Conservation (phyloP, 176 grass and related monocot species). For the Rhynchospora pubera region DNA sequence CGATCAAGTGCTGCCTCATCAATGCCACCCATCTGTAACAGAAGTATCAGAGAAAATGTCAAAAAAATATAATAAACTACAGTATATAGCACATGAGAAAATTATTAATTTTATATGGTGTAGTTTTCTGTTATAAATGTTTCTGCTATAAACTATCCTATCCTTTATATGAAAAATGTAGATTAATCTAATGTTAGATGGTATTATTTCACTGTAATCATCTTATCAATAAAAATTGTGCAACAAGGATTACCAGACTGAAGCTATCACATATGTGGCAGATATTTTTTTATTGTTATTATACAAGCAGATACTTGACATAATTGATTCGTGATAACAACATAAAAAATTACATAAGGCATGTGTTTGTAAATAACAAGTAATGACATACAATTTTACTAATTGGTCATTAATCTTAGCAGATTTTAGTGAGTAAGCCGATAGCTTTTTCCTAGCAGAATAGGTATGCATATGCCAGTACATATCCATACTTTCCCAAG, state of each 20-base stretch:
- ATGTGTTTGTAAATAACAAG: background rate
- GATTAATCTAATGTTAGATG: background rate
- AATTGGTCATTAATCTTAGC: background rate
- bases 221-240: background rate
- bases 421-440: background rate
- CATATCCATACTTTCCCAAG: no score
- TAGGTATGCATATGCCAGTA: slow-evolving; percentile 6
- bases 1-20: slow-evolving; percentile 92
- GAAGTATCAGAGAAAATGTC: background rate
- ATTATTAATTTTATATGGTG: no score
- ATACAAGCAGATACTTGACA: background rate
- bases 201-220: background rate
- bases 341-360: background rate
- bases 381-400: background rate
- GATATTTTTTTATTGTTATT: background rate
- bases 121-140: no score
- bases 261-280: background rate
- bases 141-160: no score
- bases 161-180: no score
- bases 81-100: no score
- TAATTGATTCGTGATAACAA: background rate
- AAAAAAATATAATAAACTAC: background rate
- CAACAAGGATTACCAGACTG: background rate
- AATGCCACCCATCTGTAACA: slow-evolving; percentile 88
- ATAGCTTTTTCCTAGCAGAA: background rate